Percentiles rank a stretch among this genome's conserved stretches.
Conservation (phyloP, 352 stramenopile species). For the Phytopythium boreale region DNA sequence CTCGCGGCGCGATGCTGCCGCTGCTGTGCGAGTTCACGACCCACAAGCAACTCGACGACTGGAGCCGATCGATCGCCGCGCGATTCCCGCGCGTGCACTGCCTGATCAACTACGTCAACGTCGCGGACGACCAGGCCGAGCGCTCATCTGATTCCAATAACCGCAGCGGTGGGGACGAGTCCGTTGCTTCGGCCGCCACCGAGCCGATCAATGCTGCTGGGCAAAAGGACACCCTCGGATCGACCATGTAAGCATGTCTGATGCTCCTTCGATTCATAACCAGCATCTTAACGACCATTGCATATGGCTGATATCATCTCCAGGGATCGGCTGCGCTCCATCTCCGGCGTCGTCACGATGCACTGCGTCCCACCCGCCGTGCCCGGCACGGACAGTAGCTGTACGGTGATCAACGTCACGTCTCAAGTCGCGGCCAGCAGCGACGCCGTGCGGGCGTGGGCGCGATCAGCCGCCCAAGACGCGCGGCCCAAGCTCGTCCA, state of each 20-base stretch:
- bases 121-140: conserved; percentile 15
- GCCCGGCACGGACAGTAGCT: conserved; percentile 3
- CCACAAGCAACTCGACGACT: conserved; percentile 48
- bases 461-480: conserved; percentile 36
- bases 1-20: conserved; percentile 53
- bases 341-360: conserved; percentile 23
- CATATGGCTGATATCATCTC: not conserved
- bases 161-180: not conserved
- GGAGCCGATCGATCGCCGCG: conserved; percentile 44
- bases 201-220: conserved; percentile 16
- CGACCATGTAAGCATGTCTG: not conserved
- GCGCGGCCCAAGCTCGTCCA: conserved; percentile 39
- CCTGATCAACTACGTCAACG: conserved; percentile 57
- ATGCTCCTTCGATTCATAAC: not conserved
- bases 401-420: conserved; percentile 32
- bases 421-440: conserved; percentile 10
- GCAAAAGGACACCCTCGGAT: conserved; percentile 12
- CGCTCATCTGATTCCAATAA: not conserved
- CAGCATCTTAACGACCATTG: not conserved
- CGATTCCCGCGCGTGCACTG: conserved; percentile 69
- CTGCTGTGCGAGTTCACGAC: conserved; percentile 49
- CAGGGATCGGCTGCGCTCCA: conserved; percentile 24
- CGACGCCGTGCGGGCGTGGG: conserved; percentile 29
- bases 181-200: not conserved
- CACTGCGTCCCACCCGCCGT: conserved; percentile 18